Conservation (phyloP, 805 yeast genomes). For the Geotrichum ghanense region DNA sequence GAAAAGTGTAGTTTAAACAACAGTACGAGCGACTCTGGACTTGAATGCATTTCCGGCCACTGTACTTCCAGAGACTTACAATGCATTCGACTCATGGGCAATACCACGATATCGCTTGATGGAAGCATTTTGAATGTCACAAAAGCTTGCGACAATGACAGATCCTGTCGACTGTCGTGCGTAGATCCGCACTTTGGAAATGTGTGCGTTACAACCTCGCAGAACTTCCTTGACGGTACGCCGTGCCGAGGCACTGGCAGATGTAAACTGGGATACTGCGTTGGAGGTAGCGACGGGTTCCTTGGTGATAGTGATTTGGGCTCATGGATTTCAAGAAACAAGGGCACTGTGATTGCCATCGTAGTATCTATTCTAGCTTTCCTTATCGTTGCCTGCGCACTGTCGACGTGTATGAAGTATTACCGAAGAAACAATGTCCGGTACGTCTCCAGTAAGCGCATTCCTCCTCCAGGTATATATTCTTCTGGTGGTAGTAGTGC, state of each 20-base stretch:
- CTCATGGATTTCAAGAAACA: background rate
- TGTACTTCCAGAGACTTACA: slow-evolving; percentile 28
- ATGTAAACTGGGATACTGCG: slow-evolving; percentile 22
- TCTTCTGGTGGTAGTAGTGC: background rate
- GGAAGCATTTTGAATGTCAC: slow-evolving; percentile 17
- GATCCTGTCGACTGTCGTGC: slow-evolving; percentile 21
- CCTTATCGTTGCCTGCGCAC: background rate
- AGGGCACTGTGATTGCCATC: background rate
- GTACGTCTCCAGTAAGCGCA: background rate
- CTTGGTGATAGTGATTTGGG: too few relatives aligned
- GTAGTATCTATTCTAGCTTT: background rate
- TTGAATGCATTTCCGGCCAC: slow-evolving; percentile 24
- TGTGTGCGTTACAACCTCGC: slow-evolving; percentile 19
- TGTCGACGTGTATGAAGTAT: background rate
- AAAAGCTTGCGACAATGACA: slow-evolving; percentile 20
- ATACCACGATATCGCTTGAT: slow-evolving; percentile 12
- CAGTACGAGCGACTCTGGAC: slow-evolving; percentile 7
- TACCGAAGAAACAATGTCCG: background rate
- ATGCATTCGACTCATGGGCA: slow-evolving; percentile 21
- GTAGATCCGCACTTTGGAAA: slow-evolving; percentile 17
- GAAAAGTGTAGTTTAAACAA: slow-evolving; percentile 15
- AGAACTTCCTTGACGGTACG: slow-evolving; percentile 26
- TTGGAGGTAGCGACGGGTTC: slow-evolving; percentile 15
- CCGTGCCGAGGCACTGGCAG: slow-evolving; percentile 22
- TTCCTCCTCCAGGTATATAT: background rate